phyloP scores from a whole-genome alignment of 805 yeast genomes.

The Metschnikowia continentalis region DNA sequence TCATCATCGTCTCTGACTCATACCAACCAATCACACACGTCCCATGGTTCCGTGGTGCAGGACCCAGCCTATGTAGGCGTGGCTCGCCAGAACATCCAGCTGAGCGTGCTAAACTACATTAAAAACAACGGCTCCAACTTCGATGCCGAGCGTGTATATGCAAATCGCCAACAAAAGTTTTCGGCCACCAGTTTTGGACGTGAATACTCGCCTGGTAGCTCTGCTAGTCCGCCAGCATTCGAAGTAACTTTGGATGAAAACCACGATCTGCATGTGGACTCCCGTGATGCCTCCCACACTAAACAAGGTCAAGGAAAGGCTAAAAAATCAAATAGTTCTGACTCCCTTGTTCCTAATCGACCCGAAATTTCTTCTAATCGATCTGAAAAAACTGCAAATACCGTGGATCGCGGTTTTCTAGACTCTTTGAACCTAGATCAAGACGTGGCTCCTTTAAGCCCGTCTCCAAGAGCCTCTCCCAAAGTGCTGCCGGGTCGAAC shows the following conservation, averaged over 20 bases:
- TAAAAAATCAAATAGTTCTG: too few relatives aligned
- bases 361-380: too few relatives aligned
- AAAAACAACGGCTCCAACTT: constrained; percentile 22
- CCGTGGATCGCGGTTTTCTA: neutral
- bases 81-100: constrained; percentile 27
- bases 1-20: constrained; percentile 29
- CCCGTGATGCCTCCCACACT: neutral
- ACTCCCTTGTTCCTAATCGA: too few relatives aligned
- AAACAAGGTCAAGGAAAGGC: too few relatives aligned
- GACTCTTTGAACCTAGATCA: neutral
- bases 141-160: constrained; percentile 34
- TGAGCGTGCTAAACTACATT: constrained; percentile 34
- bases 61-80: constrained; percentile 19
- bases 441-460: neutral
- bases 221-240: neutral
- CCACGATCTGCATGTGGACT: neutral
- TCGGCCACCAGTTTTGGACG: constrained; percentile 26
- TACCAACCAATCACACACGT: constrained; percentile 14
- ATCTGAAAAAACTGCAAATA: neutral
- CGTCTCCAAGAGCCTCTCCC: neutral
- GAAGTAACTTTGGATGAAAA: neutral
- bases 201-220: constrained; percentile 18
- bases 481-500: neutral
- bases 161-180: constrained; percentile 32
- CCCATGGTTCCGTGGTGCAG: constrained; percentile 21